Evolutionary conservation across 2,329 filamentous ascomycete genomes (phyloP), one percentile per base, ranked within the genome.

Genomic region (Colletotrichum somersetense): DNA sequence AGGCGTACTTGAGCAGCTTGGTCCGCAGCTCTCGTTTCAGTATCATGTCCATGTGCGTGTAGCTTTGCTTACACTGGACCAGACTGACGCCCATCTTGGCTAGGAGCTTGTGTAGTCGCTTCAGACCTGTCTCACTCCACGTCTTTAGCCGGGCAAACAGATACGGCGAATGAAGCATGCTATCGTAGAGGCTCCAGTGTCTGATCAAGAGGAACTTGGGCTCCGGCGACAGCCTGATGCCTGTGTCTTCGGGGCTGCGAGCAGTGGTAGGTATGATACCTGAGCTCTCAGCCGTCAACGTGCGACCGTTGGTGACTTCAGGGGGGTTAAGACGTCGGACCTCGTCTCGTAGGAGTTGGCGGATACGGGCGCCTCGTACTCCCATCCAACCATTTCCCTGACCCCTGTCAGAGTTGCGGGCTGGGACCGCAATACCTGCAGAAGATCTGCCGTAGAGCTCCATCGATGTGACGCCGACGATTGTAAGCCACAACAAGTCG

Each of bases 41-140:
- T 81, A 97, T 92, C 91, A 98, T 97, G 82, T 98, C 96, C 95
- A 99, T 98, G 81, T 99, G 96, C 0, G 95, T 94, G 80, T 98
- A 99, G 79, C 91, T 96, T 81, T 98, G 96, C 77, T 94, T 95
- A 83, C 95, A 97, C 83, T 99, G 96, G 6, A 92, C 92, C 48
- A 98, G 85, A 78, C 94, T 97, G 67, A 99, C 93, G 42, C 96
- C 96, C 96, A 99, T 99, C 82, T 98, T 99, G 55, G 96, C 96
- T 3, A 99, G 88, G 0, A 99, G 88, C 79, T 98, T 98, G 81
- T 98, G 94, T 26, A 99, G 85, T 63, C 96, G 90, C 80, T 97
- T 97, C 65, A 93, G 88, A 3, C 96, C 96, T 62, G 89, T 89
- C 74, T 98, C 96, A 72, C 92, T 97, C 96, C 96, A 99, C 58